Percentiles rank a stretch among this genome's conserved stretches.
Conservation (phyloP, 2,329 filamentous ascomycete genomes). For the Calonectria hongkongensis region DNA sequence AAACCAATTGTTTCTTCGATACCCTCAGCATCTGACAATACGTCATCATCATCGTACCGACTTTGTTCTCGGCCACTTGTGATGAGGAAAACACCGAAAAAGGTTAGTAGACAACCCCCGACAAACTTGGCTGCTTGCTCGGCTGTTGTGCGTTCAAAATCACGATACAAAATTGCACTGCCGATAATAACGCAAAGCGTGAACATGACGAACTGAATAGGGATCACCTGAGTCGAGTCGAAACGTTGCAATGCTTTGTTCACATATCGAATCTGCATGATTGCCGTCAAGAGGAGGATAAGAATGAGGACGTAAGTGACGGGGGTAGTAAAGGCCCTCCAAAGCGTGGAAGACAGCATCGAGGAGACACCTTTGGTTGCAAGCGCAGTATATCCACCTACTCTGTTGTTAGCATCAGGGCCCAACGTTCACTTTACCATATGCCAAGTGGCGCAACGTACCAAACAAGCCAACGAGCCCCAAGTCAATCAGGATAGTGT, state of each 20-base stretch:
- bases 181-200: constrained; percentile 96
- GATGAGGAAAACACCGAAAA: constrained; percentile 97
- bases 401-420: constrained; percentile 39
- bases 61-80: constrained; percentile 85
- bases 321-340: constrained; percentile 91
- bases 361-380: constrained; percentile 98
- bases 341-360: constrained; percentile 92
- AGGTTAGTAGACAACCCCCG: constrained; percentile 92
- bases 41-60: constrained; percentile 71
- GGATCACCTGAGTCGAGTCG: constrained; percentile 98
- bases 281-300: constrained; percentile 86
- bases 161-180: constrained; percentile 93
- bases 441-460: constrained; percentile 64
- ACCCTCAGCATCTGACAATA: constrained; percentile 73
- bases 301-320: constrained; percentile 91
- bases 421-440: background rate
- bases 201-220: constrained; percentile 97
- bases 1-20: constrained; percentile 79
- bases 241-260: constrained; percentile 92
- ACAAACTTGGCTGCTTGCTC: constrained; percentile 89
- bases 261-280: constrained; percentile 98
- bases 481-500: constrained; percentile 92
- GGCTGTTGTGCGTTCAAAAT: constrained; percentile 89
- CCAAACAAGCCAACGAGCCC: constrained; percentile 96
- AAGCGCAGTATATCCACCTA: constrained; percentile 95